Conservation (phyloP, 345 rosid genomes). For the Lepidium africanum region DNA sequence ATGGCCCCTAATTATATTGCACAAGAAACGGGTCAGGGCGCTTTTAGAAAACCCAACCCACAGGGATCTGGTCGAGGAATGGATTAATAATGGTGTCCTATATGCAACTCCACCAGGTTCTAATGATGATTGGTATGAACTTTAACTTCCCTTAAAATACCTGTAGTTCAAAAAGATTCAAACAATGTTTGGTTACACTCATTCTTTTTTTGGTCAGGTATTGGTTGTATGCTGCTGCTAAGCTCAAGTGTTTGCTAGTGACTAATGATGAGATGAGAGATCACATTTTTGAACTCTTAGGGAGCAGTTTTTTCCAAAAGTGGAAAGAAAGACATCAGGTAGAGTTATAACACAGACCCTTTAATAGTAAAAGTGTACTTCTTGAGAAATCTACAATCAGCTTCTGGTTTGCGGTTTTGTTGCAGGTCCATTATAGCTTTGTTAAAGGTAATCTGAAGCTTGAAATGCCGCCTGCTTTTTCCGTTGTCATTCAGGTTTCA, state of each 20-base stretch:
- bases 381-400: conserved; percentile 7
- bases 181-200: not conserved
- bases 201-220: conserved; percentile 37
- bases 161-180: not conserved
- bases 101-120: conserved; percentile 83
- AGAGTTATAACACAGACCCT: not conserved
- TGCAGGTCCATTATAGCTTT: conserved; percentile 69
- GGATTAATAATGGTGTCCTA: conserved; percentile 50
- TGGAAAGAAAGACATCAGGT: conserved; percentile 91
- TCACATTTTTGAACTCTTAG: conserved; percentile 80
- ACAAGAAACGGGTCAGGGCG: conserved; percentile 53
- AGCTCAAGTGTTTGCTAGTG: conserved; percentile 68
- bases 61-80: conserved; percentile 50
- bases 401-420: not conserved
- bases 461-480: conserved; percentile 63
- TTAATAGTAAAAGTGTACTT: not conserved
- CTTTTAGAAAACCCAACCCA: conserved; percentile 48
- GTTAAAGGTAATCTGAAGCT: conserved; percentile 53
- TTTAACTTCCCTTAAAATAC: not conserved
- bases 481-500: conserved; percentile 64
- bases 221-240: conserved; percentile 86
- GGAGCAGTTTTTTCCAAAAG: conserved; percentile 55
- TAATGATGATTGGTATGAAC: conserved; percentile 81
- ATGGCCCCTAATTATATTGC: conserved; percentile 72
- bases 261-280: conserved; percentile 97